Base-by-base conservation (phyloP, 2,329 filamentous ascomycete species). In the Colletotrichum graminicola region DNA sequence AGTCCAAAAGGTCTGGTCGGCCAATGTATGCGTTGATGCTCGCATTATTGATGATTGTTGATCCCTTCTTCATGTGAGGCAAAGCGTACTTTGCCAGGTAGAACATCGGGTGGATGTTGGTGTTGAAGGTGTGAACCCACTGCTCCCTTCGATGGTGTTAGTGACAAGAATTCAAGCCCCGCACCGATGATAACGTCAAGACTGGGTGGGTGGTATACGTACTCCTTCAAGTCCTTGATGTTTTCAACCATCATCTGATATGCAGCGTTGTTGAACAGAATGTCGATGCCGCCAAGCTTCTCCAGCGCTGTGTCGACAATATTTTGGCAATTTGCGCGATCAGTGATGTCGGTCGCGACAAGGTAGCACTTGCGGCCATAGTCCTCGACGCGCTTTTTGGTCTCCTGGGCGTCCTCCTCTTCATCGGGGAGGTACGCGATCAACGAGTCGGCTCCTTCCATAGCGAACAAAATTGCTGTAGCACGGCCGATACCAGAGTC, bases 11-110 rank as follows among this genome's bases (percentile, higher is more conserved):
- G 76, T 95, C 93, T 0, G 91, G 91, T 1, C 93, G 91, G 49
- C 93, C 93, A 69, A 94, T 88, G 82, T 95, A 96, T 34, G 91
- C 92, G 79, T 95, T 95, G 79, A 96, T 91, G 41, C 92, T 94
- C 55, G 93, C 91, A 78, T 94, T 94, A 84, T 95, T 96, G 86
- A 97, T 94, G 79, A 97, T 94, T 34, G 89, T 90, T 67, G 89
- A 87, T 45, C 94, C 93, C n/a, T 81, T 80, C 77, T 89, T 88
- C 90, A 96, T 92, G 80, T 95, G 91, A 0, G 90, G 90, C 14
- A 96, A 85, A 16, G 87, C 82, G 77, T 95, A 94, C 80, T 96
- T 96, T 72, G 93, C 87, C 45, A 95, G 85, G 83, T 91, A 95
- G 85, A 94, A 96, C 84, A 90, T 92, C 4, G 92, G 88, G 80